These are phyloP conservation scores for Paracorniculantispora psalliotae DNA, from an alignment of 2,329 filamentous ascomycete species.

Conservation along the genomic window DNA sequence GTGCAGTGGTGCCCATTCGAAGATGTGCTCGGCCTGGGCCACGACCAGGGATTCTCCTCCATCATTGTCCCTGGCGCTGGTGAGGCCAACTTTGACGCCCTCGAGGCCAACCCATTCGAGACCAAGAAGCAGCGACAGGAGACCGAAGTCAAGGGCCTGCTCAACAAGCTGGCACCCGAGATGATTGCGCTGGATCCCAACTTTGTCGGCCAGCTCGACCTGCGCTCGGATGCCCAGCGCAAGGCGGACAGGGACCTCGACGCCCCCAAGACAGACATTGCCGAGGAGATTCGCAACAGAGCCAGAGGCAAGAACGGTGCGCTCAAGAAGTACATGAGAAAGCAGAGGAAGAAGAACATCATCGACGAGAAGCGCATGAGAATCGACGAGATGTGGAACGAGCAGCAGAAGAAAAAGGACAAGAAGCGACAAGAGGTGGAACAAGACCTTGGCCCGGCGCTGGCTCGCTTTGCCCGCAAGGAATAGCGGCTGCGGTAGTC, in stretches of 20 bases:
- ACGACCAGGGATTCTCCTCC: constrained; percentile 81
- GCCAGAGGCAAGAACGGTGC: constrained; percentile 87
- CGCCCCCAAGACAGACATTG: constrained; percentile 52
- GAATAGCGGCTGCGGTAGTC: constrained; percentile 34
- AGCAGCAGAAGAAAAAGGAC: constrained; percentile 62
- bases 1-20: constrained; percentile 93
- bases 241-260: constrained; percentile 77
- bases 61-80: constrained; percentile 92
- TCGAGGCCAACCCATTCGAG: constrained; percentile 94
- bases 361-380: constrained; percentile 91
- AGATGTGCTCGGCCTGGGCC: constrained; percentile 81
- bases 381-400: constrained; percentile 76
- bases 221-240: constrained; percentile 71
- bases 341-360: constrained; percentile 88
- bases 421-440: constrained; percentile 59
- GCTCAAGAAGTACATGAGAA: constrained; percentile 80
- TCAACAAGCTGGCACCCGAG: constrained; percentile 93
- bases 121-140: constrained; percentile 89
- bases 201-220: constrained; percentile 83
- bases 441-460: constrained; percentile 74
- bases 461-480: constrained; percentile 79
- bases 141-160: constrained; percentile 77
- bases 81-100: constrained; percentile 90
- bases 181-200: constrained; percentile 96
- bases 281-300: constrained; percentile 65